Evolutionary conservation across 208 protist genomes (phyloP), one percentile per base, ranked within the genome.

Genomic region (Wallacemonas sp.): DNA sequence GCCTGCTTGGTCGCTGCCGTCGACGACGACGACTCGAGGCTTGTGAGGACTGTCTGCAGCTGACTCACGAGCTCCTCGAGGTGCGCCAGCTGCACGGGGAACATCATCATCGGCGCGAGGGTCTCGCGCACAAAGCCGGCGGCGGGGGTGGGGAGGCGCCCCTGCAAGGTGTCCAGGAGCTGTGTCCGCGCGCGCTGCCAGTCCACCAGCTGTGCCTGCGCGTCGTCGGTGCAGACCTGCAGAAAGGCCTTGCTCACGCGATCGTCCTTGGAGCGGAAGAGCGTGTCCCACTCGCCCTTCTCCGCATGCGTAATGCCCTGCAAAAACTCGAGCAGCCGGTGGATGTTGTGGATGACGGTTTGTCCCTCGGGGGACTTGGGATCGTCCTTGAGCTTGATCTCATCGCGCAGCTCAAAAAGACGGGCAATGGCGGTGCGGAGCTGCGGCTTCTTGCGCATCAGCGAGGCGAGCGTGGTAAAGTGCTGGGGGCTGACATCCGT

Each of bases 221-320:
- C 64, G 22, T 71, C 54, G 22, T 59, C 52, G 29, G 31, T 29
- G 59, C 84, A 91, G 26, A 69, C 71, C 3, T 29, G 77, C 20
- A 89, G 55, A 32, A 94, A 76, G 11, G 84, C 74, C 26, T 80
- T 80, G 3, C 70, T 77, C 28, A 91, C 73, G 12, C 68, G 66
- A 28, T 89, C 88, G 50, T 94, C 88, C 64, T 88, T 91, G 11
- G 77, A 42, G 65, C 80, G 77, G 33, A 94, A 94, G 1, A 94
- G 48, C 1, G 71, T 57, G 28, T 90, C 83, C 88, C 84, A 94
- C 72, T 82, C 84, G 4, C 72, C 79, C 28, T 76, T 79, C 42
- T 67, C 42, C 14, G 81, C 74, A 42, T 84, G 76, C 18, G 88
- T 92, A 3, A 78, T 79, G 23, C 62, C 66, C 45, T 85, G 72